A percentile compares a stretch with the other conserved stretches of the same genome.
These are phyloP conservation scores for Centaurea solstitialis DNA, from an alignment of 129 eudicot species.

Conservation along the genomic window DNA sequence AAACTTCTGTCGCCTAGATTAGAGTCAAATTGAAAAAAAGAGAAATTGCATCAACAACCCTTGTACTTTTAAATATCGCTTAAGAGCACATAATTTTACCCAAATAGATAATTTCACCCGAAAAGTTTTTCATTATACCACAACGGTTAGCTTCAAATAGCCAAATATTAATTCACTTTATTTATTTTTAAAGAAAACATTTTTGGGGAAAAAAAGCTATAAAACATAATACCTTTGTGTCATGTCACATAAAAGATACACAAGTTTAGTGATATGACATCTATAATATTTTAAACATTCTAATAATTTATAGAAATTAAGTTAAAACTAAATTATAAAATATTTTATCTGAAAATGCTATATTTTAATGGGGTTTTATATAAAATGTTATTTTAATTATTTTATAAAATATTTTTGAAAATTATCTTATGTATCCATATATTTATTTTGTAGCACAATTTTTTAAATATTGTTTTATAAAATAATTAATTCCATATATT, in stretches of 20 bases:
- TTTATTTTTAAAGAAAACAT: background rate
- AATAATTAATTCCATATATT: too few species aligned
- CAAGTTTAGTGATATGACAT: background rate
- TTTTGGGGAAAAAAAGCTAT: background rate
- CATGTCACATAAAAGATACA: background rate
- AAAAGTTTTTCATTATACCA: background rate
- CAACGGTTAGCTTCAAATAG: background rate
- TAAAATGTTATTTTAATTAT: too few species aligned
- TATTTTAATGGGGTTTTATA: too few species aligned
- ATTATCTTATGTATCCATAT: too few species aligned
- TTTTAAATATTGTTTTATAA: too few species aligned
- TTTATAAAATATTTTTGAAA: too few species aligned
- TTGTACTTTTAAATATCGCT: background rate
- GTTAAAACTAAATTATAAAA: too few species aligned
- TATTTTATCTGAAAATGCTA: too few species aligned
- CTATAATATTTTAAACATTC: too few species aligned
- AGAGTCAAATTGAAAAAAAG: background rate
- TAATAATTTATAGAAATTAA: too few species aligned
- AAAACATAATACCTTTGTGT: background rate
- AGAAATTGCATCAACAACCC: background rate
- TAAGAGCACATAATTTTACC: background rate
- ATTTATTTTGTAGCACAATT: too few species aligned
- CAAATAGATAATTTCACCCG: background rate
- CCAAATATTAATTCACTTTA: background rate
- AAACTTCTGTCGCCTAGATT: too few species aligned